Conservation (phyloP, 805 yeast species). For the Saccharomycopsis sp. region DNA sequence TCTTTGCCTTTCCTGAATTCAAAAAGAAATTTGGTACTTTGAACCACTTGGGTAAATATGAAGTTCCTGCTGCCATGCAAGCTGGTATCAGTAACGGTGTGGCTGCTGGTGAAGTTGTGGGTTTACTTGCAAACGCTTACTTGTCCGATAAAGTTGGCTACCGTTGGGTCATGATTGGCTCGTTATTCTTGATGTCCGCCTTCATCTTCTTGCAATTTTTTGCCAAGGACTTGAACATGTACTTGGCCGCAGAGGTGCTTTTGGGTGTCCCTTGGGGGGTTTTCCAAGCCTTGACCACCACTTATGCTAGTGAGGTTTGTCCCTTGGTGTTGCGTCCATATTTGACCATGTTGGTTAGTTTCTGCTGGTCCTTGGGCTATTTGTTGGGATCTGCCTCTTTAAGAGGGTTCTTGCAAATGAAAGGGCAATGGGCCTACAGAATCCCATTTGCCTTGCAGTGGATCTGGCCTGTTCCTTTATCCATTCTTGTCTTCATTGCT, state of each 20-base stretch:
- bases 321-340: conserved; percentile 43
- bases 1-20: conserved; percentile 24
- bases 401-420: conserved; percentile 28
- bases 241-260: conserved; percentile 34
- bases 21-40: conserved; percentile 3
- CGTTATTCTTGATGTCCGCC: conserved; percentile 27
- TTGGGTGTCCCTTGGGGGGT: conserved; percentile 46
- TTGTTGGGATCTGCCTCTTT: background rate
- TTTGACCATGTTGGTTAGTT: conserved; percentile 39
- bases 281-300: conserved; percentile 39
- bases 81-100: background rate
- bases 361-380: conserved; percentile 36
- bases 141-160: conserved; percentile 28
- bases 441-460: conserved; percentile 53
- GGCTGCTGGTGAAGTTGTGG: conserved; percentile 1
- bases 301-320: conserved; percentile 48
- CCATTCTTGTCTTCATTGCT: conserved; percentile 33
- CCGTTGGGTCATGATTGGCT: background rate
- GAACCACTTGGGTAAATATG: background rate
- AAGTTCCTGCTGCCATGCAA: conserved; percentile 2
- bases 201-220: conserved; percentile 39
- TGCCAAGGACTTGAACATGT: conserved; percentile 31
- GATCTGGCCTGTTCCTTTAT: conserved; percentile 45
- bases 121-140: background rate
- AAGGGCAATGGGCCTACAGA: conserved; percentile 36